A percentile compares a stretch with the other conserved stretches of the same genome.
These are phyloP conservation scores for Plasmodium cynomolgi DNA, from an alignment of 169 alveolate genomes.

Conservation along the genomic window DNA sequence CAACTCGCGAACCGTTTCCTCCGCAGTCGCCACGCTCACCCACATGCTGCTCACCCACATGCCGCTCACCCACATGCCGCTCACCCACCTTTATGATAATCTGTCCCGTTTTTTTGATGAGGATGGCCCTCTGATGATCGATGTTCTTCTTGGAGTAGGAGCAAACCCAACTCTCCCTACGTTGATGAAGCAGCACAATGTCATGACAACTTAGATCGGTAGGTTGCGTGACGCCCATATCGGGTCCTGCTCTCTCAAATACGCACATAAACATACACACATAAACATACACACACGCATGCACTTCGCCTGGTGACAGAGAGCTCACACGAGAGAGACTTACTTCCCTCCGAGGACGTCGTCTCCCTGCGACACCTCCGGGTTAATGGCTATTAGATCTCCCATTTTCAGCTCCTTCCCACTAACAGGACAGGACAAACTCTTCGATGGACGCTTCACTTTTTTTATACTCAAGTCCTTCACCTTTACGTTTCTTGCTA, in stretches of 20 bases:
- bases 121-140: slow-evolving; percentile 79
- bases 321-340: background rate
- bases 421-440: slow-evolving; percentile 85
- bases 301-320: background rate
- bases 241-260: background rate
- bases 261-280: background rate
- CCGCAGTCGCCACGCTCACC: background rate
- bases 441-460: slow-evolving; percentile 55
- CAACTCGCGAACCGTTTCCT: background rate
- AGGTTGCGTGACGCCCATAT: background rate
- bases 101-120: slow-evolving; percentile 81
- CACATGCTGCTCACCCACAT: slow-evolving; percentile 6
- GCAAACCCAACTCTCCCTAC: slow-evolving; percentile 79
- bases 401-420: slow-evolving; percentile 83
- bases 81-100: slow-evolving; percentile 76
- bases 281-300: background rate
- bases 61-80: background rate
- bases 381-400: slow-evolving; percentile 85
- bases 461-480: slow-evolving; percentile 21
- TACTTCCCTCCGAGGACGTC: slow-evolving; percentile 56
- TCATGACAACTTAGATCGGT: background rate
- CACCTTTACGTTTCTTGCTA: slow-evolving; percentile 12
- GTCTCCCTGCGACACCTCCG: slow-evolving; percentile 73
- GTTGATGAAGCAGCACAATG: background rate
- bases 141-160: slow-evolving; percentile 84